Percentiles rank a stretch among this genome's conserved stretches.
These are phyloP conservation scores for Zoysia japonica DNA, from an alignment of 176 grass and related monocot genomes.

Conservation along the genomic window DNA sequence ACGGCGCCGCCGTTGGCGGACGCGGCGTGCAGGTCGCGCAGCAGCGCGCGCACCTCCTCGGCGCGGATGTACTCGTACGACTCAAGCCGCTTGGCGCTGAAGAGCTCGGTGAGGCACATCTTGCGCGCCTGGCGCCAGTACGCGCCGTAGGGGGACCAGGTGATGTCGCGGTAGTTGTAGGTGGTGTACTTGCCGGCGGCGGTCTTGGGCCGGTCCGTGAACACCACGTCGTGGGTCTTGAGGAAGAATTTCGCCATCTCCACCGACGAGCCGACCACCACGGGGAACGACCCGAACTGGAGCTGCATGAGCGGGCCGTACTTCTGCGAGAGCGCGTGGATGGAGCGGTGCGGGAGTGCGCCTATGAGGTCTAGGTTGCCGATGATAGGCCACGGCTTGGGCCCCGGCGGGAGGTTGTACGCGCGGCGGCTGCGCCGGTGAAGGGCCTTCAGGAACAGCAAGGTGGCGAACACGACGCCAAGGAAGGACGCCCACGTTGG, in stretches of 20 bases:
- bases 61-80: neutral
- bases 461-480: slow-evolving; percentile 39
- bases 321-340: slow-evolving; percentile 55
- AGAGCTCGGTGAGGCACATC: neutral
- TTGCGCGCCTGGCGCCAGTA: too few relatives aligned
- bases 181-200: slow-evolving; percentile 48
- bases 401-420: slow-evolving; percentile 64
- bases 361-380: slow-evolving; percentile 73
- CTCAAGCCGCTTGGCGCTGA: neutral
- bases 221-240: slow-evolving; percentile 51
- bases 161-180: slow-evolving; percentile 32
- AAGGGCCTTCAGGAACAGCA: slow-evolving; percentile 37
- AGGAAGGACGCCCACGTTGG: slow-evolving; percentile 41
- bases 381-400: slow-evolving; percentile 67
- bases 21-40: neutral
- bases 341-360: slow-evolving; percentile 65
- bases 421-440: slow-evolving; percentile 8
- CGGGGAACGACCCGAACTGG: slow-evolving; percentile 61
- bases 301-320: slow-evolving; percentile 64
- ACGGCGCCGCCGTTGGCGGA: neutral
- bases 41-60: neutral
- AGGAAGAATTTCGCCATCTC: slow-evolving; percentile 71
- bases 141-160: neutral
- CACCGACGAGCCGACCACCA: slow-evolving; percentile 66
- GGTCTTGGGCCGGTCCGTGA: slow-evolving; percentile 45